A percentile compares a stretch with the other conserved stretches of the same genome.
phyloP scores from a whole-genome alignment of 495 filamentous ascomycete genomes.

The Trichocladium uniseriatum region DNA sequence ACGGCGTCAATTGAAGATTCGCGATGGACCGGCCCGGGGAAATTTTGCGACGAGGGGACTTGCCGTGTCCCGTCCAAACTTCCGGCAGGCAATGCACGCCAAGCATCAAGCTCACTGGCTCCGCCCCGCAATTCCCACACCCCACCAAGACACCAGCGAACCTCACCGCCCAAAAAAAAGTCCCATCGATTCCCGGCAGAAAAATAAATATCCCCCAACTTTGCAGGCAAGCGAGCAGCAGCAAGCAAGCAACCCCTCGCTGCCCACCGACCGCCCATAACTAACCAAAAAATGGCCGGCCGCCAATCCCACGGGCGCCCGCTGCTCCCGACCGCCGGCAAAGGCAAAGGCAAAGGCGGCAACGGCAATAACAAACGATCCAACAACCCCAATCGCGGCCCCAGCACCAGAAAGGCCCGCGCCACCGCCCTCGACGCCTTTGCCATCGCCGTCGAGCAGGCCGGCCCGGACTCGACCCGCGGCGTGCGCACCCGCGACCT shows the following conservation, averaged over 20 bases:
- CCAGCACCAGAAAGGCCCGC: constrained; percentile 21
- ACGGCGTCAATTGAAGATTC: background rate
- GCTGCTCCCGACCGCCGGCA: constrained; percentile 31
- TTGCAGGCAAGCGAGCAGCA: background rate
- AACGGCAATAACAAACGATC: too few relatives aligned
- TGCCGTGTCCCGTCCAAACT: background rate
- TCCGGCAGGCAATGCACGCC: background rate
- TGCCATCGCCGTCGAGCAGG: constrained; percentile 63
- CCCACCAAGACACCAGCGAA: background rate
- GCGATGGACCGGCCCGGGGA: background rate
- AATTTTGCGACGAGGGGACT: constrained; percentile 10
- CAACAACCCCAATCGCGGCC: constrained; percentile 3
- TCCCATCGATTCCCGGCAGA: constrained; percentile 14
- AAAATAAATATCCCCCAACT: constrained; percentile 17
- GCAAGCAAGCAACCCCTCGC: too few relatives aligned
- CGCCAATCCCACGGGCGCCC: constrained; percentile 51
- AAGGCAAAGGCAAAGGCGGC: constrained; percentile 39
- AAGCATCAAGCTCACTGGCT: background rate
- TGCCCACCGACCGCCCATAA: too few relatives aligned
- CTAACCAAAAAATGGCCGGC: constrained; percentile 50
- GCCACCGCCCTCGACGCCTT: constrained; percentile 71
- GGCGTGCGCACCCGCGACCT: constrained; percentile 38
- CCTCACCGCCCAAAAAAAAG: constrained; percentile 29
- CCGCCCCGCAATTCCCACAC: constrained; percentile 2
- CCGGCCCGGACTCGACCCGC: constrained; percentile 22